Base-by-base conservation (phyloP, 2,329 filamentous ascomycete genomes). In the Penicillium sp. region DNA sequence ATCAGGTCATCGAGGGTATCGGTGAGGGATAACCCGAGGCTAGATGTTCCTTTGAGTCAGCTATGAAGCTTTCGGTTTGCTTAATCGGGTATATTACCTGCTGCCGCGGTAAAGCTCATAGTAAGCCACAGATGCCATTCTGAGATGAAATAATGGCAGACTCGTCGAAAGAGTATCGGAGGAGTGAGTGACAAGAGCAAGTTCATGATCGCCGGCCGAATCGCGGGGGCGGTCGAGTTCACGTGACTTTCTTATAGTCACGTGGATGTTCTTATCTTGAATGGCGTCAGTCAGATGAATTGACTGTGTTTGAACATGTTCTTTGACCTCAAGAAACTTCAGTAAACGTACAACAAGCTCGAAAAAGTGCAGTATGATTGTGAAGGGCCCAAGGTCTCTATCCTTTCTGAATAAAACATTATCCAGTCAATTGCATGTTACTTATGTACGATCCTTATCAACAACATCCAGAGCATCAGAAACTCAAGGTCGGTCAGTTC, bases 71-170 rank as follows among this genome's bases (percentile, higher is more conserved):
- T 36, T 45, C 7, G 31, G 16, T 13, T 33, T 46, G 61, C 44
- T 56, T 49, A 23, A 29, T 10, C 19, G 27, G 38, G 46, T 23
- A 39, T 11, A 50, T 76, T 91, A 97, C 94, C 93, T 97, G 86
- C 92, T 96, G 81, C 92, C 89, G 70, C 94, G 91, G 78, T 99
- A 99, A 72, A 99, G 87, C 85, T 99, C 94, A 78, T 97, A 99
- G 81, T 85, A 87, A 65, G 83, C 74, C 62, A 82, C 74, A 67
- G 77, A 69, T 73, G 78, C 79, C 79, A 82, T 82, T 50, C 60
- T 77, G 63, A 41, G 21, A 46, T 40, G 2, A n/a, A 44, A 33
- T 31, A 29, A 36, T 36, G 49, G 49, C 49, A 47, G 34, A 33
- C 49, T 29, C 31, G 49, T 57, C 51, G 39, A 53, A 50, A 60